phyloP scores from a whole-genome alignment of 1,284 basidiomycete species.

The Caloboletus firmus region DNA sequence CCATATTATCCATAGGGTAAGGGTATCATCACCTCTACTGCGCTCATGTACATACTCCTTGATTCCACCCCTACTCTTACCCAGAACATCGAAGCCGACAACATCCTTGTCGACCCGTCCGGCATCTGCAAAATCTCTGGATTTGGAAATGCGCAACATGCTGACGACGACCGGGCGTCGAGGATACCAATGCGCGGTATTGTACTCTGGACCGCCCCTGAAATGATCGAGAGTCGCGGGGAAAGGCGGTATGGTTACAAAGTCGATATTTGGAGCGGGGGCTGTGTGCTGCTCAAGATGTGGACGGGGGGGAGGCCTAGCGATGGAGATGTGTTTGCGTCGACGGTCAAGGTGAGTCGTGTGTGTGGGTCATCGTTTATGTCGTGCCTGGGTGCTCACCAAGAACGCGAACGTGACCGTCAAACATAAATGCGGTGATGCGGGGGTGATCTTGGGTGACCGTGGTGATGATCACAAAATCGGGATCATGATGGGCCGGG shows the following conservation, averaged over 20 bases:
- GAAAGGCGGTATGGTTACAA: conserved; percentile 80
- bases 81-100: conserved; percentile 94
- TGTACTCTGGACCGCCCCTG: conserved; percentile 97
- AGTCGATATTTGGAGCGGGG: conserved; percentile 95
- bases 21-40: conserved; percentile 22
- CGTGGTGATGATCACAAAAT: neutral
- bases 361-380: too few relatives aligned
- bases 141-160: conserved; percentile 91
- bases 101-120: conserved; percentile 90
- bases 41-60: neutral
- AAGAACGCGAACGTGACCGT: neutral
- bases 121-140: conserved; percentile 97
- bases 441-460: neutral
- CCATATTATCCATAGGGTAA: conserved; percentile 86
- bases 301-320: conserved; percentile 90
- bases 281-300: conserved; percentile 95
- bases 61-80: neutral
- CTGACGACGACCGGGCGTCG: conserved; percentile 75
- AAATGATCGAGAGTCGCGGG: conserved; percentile 68
- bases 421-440: neutral
- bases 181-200: conserved; percentile 84
- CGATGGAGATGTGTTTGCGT: conserved; percentile 84
- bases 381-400: neutral
- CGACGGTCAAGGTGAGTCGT: conserved; percentile 79
- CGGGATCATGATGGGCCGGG: neutral